These are phyloP conservation scores for Delitschia confertaspora DNA, from an alignment of 495 filamentous ascomycete genomes.

Conservation along the genomic window DNA sequence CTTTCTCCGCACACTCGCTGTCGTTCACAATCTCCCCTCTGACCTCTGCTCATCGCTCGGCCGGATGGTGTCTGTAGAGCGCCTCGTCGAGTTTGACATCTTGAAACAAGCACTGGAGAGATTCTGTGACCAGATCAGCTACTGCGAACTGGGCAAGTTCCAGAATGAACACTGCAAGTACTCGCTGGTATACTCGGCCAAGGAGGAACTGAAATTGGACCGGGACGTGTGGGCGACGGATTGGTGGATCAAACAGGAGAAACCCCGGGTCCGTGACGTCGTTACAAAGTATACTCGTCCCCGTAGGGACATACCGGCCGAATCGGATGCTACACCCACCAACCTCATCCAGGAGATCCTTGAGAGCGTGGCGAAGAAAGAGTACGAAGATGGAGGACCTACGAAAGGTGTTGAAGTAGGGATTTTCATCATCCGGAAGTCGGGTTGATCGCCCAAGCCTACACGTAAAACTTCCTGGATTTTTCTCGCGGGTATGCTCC, in stretches of 20 bases:
- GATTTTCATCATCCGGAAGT: conserved; percentile 50
- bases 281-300: conserved; percentile 52
- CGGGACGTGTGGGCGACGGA: conserved; percentile 52
- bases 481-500: no score
- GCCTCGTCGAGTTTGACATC: conserved; percentile 51
- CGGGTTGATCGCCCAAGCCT: conserved; percentile 6
- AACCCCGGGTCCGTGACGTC: conserved; percentile 52
- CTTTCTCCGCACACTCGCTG: conserved; percentile 54
- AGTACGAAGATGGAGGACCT: conserved; percentile 28
- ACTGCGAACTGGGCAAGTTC: conserved; percentile 13
- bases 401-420: conserved; percentile 51
- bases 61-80: conserved; percentile 48
- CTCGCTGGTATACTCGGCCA: conserved; percentile 44
- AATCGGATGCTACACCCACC: conserved; percentile 41
- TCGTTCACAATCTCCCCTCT: conserved; percentile 53
- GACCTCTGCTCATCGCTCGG: conserved; percentile 52
- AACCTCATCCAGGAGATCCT: conserved; percentile 55
- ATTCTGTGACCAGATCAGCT: conserved; percentile 37
- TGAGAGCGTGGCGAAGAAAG: conserved; percentile 43
- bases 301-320: conserved; percentile 38
- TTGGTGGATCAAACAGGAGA: conserved; percentile 67
- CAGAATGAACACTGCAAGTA: conserved; percentile 31
- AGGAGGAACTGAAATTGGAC: conserved; percentile 45
- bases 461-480: no score
- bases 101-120: conserved; percentile 44